Base-by-base conservation (phyloP, 192 early-diverging fungal species). In the Dissophora ornata region DNA sequence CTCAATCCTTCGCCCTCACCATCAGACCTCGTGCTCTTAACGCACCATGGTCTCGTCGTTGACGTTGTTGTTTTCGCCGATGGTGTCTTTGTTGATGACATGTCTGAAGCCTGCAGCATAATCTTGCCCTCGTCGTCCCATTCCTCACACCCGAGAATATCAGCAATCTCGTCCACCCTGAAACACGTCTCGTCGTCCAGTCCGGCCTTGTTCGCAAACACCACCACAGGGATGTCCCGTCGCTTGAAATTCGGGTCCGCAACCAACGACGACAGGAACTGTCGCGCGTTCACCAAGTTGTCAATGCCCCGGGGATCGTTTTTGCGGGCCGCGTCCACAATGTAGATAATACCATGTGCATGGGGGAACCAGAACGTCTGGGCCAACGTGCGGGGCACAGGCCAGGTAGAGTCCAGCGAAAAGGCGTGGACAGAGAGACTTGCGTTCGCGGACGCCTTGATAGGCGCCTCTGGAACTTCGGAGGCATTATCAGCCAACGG, bases 141-240 rank as follows among this genome's bases (percentile, higher is more conserved):
- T 4, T 75, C 71, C 25, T 75, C 71, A 55, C 71, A 75, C 24
- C 71, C 71, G 25, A 75, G 25, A 22, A 75, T 75, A 4, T 75
- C 71, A 47, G 71, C 71, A 53, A 75, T 75, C 62, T 75, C 71
- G 30, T 75, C 71, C n/a, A 75, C 63, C 1, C 71, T 36, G 36
- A 61, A 75, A 21, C 71, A 75, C 8, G 71, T 67, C 51, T 71
- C 60, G 13, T 65, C 62, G 19, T 75, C 63, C 50, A 64, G 1
- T 7, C 71, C 71, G 2, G 71, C 71, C 71, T 75, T 75, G 21
- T 75, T 75, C 13, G 71, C 71, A 61, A 75, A 75, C 36, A 75
- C 71, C 1, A 75, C 71, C 18, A 75, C 44, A 9, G 71, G 71
- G 18, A 75, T 75, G 33, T 66, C 62, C 10, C 24, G 21, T 0